Evolutionary conservation across 164 flowering plant genomes (phyloP), one percentile per base, ranked within the genome.

Genomic region (Chloranthus sessilifolius): DNA sequence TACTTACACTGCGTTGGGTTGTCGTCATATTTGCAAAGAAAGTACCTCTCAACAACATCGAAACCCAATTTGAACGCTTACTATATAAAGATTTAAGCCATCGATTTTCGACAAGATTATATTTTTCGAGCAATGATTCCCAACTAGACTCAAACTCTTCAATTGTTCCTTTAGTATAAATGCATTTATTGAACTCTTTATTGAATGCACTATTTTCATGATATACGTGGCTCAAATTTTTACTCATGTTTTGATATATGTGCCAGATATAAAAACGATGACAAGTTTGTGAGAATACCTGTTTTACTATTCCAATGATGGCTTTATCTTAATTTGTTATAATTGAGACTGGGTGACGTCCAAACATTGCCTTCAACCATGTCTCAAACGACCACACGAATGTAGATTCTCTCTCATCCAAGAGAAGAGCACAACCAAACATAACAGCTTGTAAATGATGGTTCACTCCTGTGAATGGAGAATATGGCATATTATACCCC

Each of bases 261-360:
- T 52, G 56, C 33, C 33, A n/a, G n/a, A 27, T 0, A 17, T 31
- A 52, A n/a, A 50, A 14, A 9, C 54, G 42, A 50, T 50, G 54
- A 23, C 16, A 20, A 20, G 29, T 12, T 12, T 26, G 14, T 2
- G 56, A n/a, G 2, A 39, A 52, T 0, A 52, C 45, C 31, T 10
- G 3, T 2, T 19, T 6, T 15, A 52, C 8, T 24, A 46, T 46
- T 37, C 1, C 26, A 38, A 3, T n/a, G n/a, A 52, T 52, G n/a
- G 56, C 5, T 21, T 14, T 8, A 6, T 22, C 21, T 3, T 38
- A 23, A 33, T 52, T 46, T 6, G 45, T 52, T 14, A 52, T 2
- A 9, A 38, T 38, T 16, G 35, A 15, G 14, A 23, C 26, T 5
- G 56, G 56, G 11, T 24, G 20, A 12, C 25, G 17, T 26, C 56